Base-by-base conservation (phyloP, 768 basidiomycete species). In the Boletellus emodensis region DNA sequence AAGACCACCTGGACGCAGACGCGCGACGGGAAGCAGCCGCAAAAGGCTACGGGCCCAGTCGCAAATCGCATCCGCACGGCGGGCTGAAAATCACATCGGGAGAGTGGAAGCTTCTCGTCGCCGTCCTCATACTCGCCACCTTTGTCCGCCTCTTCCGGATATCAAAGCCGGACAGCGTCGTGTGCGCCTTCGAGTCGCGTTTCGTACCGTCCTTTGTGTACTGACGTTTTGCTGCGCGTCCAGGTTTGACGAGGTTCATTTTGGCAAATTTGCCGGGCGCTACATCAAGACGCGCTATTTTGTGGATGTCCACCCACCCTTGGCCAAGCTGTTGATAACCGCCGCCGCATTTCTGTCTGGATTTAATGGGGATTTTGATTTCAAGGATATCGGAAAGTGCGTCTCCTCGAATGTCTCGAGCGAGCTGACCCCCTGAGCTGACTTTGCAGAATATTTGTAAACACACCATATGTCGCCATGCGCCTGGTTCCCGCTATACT, bases 211-310 rank as follows among this genome's bases (percentile, higher is more conserved):
- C 1, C 36, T 20, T 20, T 30, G 35, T 7, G 28, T 20, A 35
- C 51, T 61, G n/a, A 51, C 24, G 4, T 32, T 26, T 30, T 20
- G 20, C 13, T 14, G 45, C 30, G 32, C 40, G 4, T 40, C 3
- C 60, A 96, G 94, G 38, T 98, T 98, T 68, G 95, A 98, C 65
- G 95, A 98, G 68, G 95, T 97, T 0, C 95, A 98, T 67, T 98
- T 98, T 67, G 95, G 95, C 53, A 96, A 96, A 68, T 98, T 98
- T 64, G 93, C 95, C 6, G 78, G 82, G 41, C 90, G 89, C 64
- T 98, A 98, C 65, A 90, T 97, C 77, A 90, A 90, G 75, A 85
- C 87, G 35, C 80, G 84, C 56, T 94, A 91, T 68, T 93, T 88
- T 61, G 86, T 89, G 62, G 96, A 99, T 66, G 95, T 99, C 2